Evolutionary conservation across 495 filamentous ascomycete species (phyloP), one percentile per base, ranked within the genome.

Genomic region (Aspergillus ostianus): DNA sequence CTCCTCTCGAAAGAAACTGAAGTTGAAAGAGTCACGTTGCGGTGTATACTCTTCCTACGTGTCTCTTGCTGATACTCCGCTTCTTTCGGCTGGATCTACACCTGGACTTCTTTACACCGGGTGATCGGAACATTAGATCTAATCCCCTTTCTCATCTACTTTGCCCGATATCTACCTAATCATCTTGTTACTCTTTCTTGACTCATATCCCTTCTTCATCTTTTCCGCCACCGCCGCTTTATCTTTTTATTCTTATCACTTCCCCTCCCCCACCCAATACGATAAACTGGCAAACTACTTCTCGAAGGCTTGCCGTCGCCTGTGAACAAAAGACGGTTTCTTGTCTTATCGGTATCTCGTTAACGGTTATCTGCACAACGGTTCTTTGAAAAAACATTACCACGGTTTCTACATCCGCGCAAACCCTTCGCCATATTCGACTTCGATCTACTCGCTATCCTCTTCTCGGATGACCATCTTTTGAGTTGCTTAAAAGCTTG

Each of bases 261-360:
- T 29, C 61, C 70, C 66, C 63, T 70, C 69, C n/a, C n/a, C n/a
- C n/a, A n/a, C n/a, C n/a, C n/a, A n/a, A 70, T 69, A 66, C 60
- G 47, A 61, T 63, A 73, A 65, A 58, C 72, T 76, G 76, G 76
- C 71, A 68, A 69, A 64, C 57, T 60, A 56, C 57, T 60, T 57
- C 65, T 56, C 56, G 72, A 77, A 76, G 76, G 76, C 72, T 70
- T 67, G 73, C 77, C 77, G 77, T 80, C 76, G 76, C 77, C 77
- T 80, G 61, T 60, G 59, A 65, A 63, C 53, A 57, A 57, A 75
- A 78, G 76, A 80, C 76, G 76, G 76, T 70, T 69, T 61, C 61
- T 75, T 64, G 71, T 76, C 71, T 73, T 67, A 67, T 74, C 71
- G 72, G 75, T 69, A 70, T 70, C 62, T 76, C 77, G 73, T 80